Percentiles rank a stretch among this genome's conserved stretches.
Evolutionary conservation across 371 early-diverging fungal genomes (phyloP).

Genomic region (Batkoa obscura): DNA sequence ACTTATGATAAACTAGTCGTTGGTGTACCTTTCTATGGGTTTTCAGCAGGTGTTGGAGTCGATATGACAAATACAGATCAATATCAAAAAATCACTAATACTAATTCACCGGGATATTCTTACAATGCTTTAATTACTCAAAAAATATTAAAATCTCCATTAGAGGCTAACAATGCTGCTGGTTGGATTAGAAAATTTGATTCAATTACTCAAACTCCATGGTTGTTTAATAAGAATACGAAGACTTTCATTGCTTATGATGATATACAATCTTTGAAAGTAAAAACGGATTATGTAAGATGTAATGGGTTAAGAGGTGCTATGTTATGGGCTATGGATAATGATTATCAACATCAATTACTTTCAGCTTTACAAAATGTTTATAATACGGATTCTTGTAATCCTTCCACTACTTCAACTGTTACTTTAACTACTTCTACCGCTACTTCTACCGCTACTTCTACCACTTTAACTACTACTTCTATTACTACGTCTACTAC

Average conservation of each 20-base stretch:
- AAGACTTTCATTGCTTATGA: conserved; percentile 31
- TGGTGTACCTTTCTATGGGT: conserved; percentile 41
- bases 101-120: neutral
- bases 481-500: neutral
- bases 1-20: conserved; percentile 32
- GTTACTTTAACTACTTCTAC: neutral
- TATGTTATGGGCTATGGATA: conserved; percentile 35
- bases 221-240: conserved; percentile 34
- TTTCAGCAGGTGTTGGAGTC: conserved; percentile 11
- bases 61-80: conserved; percentile 9
- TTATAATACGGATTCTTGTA: conserved; percentile 2
- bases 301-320: conserved; percentile 28
- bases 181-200: conserved; percentile 38
- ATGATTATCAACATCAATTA: conserved; percentile 10
- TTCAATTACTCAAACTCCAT: conserved; percentile 33
- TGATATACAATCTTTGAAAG: conserved; percentile 24
- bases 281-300: conserved; percentile 19
- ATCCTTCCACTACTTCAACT: conserved; percentile 12
- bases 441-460: neutral
- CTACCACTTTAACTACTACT: neutral
- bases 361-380: neutral
- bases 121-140: neutral
- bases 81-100: neutral
- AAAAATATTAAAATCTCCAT: conserved; percentile 22
- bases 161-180: conserved; percentile 33